Percentiles rank a stretch among this genome's conserved stretches.
These are phyloP conservation scores for Aspergillus ochraceoroseus DNA, from an alignment of 2,329 filamentous ascomycete genomes.

Conservation along the genomic window DNA sequence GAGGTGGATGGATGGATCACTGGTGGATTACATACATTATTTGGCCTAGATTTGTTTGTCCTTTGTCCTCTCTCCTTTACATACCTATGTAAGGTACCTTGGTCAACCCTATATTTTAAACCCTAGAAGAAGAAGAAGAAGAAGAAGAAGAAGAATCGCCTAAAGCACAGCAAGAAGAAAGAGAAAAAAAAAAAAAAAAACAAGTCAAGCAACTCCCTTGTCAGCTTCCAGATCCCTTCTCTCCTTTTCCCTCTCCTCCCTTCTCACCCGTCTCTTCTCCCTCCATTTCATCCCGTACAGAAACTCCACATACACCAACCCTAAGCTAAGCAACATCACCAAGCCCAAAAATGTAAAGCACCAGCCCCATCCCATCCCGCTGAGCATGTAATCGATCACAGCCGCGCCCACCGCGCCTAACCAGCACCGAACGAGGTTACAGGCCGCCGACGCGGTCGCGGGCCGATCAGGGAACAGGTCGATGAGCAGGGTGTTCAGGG, in stretches of 20 bases:
- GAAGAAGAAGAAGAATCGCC: slow-evolving; percentile 1
- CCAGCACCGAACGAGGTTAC: slow-evolving; percentile 30
- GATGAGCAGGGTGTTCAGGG: slow-evolving; percentile 29
- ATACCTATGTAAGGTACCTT: too few relatives aligned
- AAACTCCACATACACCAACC: slow-evolving; percentile 19
- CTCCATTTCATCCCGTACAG: slow-evolving; percentile 22
- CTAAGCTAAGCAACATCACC: slow-evolving; percentile 16
- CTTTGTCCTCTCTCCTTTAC: background rate
- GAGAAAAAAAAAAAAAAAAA: slow-evolving; percentile 2
- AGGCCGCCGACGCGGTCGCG: slow-evolving; percentile 28
- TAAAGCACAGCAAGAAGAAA: slow-evolving; percentile 1
- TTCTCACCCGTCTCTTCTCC: slow-evolving; percentile 14
- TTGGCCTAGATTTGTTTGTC: too few relatives aligned
- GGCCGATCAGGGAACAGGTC: slow-evolving; percentile 28
- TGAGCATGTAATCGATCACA: slow-evolving; percentile 26
- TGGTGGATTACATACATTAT: too few relatives aligned
- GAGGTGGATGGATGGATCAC: too few relatives aligned
- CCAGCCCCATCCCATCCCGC: slow-evolving; percentile 27
- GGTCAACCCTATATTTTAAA: too few relatives aligned
- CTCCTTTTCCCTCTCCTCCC: slow-evolving; percentile 14
- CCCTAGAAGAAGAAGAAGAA: background rate
- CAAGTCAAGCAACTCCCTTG: background rate
- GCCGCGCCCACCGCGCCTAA: slow-evolving; percentile 29
- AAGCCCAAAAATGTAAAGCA: slow-evolving; percentile 27
- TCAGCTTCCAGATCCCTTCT: slow-evolving; percentile 5